Conservation (phyloP, 179 eudicot species). For the Spergularia azorica region DNA sequence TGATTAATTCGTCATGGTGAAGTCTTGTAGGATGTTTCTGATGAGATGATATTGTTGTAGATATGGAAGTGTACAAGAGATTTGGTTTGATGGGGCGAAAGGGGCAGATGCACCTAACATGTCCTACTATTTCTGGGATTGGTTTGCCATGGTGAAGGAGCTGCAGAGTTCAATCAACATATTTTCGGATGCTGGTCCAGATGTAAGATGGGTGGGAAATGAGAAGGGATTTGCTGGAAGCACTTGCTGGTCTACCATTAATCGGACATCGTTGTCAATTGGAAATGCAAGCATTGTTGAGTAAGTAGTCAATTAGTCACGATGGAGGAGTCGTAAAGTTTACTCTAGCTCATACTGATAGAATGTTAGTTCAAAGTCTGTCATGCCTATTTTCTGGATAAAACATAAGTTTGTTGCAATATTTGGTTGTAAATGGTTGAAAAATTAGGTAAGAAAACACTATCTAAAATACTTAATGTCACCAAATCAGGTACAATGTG, state of each 20-base stretch:
- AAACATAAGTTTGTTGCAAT: background rate
- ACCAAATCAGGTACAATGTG: background rate
- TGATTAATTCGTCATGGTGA: background rate
- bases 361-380: no score
- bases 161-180: conserved; percentile 87
- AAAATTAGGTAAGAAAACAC: background rate
- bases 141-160: conserved; percentile 85
- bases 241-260: conserved; percentile 90
- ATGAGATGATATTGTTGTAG: conserved; percentile 27
- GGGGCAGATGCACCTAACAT: conserved; percentile 74
- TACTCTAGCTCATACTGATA: background rate
- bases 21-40: background rate
- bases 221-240: conserved; percentile 72
- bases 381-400: background rate
- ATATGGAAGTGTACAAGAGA: conserved; percentile 71
- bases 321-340: background rate
- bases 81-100: conserved; percentile 98
- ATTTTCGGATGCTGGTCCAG: conserved; percentile 92
- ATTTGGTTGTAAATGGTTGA: background rate
- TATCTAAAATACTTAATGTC: background rate
- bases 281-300: conserved; percentile 63
- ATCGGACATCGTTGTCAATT: conserved; percentile 68
- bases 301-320: conserved; percentile 46
- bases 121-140: conserved; percentile 73
- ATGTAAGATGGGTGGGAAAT: conserved; percentile 86